phyloP scores from a whole-genome alignment of 176 grass and related monocot genomes.

The Eragrostis nindensis region DNA sequence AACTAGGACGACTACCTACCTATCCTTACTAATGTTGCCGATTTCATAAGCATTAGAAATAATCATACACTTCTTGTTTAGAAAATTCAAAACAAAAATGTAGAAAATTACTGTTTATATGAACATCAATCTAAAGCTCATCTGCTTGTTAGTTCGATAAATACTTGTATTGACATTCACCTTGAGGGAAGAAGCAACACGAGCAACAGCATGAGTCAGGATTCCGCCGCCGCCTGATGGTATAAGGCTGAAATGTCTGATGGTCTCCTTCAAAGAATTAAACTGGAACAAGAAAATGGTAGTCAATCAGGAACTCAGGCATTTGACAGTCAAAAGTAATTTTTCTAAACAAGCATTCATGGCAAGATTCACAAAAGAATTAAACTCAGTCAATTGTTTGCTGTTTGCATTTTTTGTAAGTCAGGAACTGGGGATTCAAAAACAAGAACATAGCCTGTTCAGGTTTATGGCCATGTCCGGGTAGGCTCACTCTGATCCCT shows the following conservation, averaged over 20 bases:
- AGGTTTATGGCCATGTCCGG: not conserved
- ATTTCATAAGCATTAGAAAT: too few species aligned
- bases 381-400: not conserved
- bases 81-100: not conserved
- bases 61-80: not conserved
- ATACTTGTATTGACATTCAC: conserved; percentile 40
- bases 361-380: conserved; percentile 2
- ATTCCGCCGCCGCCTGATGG: conserved; percentile 83
- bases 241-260: conserved; percentile 95
- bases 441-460: not conserved
- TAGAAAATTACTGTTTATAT: not conserved
- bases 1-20: conserved; percentile 9
- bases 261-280: conserved; percentile 73
- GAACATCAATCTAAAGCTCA: not conserved
- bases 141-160: not conserved
- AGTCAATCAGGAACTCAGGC: not conserved
- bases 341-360: conserved; percentile 25
- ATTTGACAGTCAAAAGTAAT: conserved; percentile 17
- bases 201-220: conserved; percentile 83
- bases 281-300: conserved; percentile 63
- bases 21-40: not conserved
- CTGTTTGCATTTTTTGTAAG: not conserved
- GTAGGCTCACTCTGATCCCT: not conserved
- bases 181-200: conserved; percentile 84
- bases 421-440: not conserved